A percentile compares a stretch with the other conserved stretches of the same genome.
Conservation (phyloP, 768 basidiomycete genomes). For the Pleurotus tuber-regium region DNA sequence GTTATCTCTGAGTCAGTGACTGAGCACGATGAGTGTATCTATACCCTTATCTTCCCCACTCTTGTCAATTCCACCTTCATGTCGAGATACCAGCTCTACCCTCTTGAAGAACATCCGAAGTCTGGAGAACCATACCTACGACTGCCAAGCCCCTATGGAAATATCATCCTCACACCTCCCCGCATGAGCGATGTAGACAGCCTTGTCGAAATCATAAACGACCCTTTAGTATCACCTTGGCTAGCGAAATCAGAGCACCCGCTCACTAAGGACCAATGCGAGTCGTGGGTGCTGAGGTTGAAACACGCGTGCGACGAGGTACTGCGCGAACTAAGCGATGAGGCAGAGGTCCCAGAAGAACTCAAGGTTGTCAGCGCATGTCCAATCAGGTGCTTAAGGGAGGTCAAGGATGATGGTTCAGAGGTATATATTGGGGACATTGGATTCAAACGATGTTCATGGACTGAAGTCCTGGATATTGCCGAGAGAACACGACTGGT, state of each 20-base stretch:
- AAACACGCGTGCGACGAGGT: constrained; percentile 20
- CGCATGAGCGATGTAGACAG: constrained; percentile 36
- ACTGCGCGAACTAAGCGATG: constrained; percentile 19
- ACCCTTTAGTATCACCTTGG: constrained; percentile 31
- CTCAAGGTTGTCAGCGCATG: constrained; percentile 24
- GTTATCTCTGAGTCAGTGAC: no score
- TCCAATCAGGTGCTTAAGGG: constrained; percentile 43
- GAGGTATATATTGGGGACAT: constrained; percentile 32
- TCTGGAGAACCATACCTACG: constrained; percentile 53
- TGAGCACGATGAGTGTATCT: no score
- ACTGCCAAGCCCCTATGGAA: constrained; percentile 38
- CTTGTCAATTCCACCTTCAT: no score
- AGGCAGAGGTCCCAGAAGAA: neutral
- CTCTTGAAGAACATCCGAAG: constrained; percentile 20
- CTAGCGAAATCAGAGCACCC: constrained; percentile 31
- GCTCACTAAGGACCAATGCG: constrained; percentile 27
- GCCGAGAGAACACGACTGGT: constrained; percentile 21
- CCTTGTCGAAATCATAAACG: constrained; percentile 35
- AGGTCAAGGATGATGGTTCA: constrained; percentile 31
- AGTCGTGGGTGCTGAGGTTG: constrained; percentile 17
- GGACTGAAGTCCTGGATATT: constrained; percentile 26
- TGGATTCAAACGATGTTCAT: constrained; percentile 26
- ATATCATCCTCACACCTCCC: constrained; percentile 50
- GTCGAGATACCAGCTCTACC: neutral
- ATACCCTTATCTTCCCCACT: no score